Evolutionary conservation across 2,329 filamentous ascomycete species (phyloP).

Genomic region (Fusarium oxysporum): DNA sequence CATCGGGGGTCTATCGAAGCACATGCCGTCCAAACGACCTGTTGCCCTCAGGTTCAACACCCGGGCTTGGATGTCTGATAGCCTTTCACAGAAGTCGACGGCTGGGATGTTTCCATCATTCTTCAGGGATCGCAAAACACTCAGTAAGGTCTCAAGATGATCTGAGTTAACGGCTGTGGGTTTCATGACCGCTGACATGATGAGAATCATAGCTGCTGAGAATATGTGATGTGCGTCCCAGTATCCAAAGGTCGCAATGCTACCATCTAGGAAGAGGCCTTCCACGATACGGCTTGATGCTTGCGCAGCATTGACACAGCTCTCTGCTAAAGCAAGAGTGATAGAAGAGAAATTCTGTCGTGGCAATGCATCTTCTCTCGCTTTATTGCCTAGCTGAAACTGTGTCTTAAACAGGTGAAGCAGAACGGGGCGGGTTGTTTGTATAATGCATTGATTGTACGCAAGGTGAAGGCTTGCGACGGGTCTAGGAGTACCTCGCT

Average conservation of each 20-base stretch:
- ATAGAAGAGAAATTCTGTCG: constrained; percentile 47
- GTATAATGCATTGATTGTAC: constrained; percentile 52
- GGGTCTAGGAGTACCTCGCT: constrained; percentile 40
- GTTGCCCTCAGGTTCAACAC: constrained; percentile 33
- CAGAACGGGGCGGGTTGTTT: constrained; percentile 48
- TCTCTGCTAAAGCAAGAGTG: constrained; percentile 48
- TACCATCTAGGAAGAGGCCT: constrained; percentile 35
- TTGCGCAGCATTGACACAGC: constrained; percentile 49
- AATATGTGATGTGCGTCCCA: constrained; percentile 51
- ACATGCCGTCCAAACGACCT: constrained; percentile 13
- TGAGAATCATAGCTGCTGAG: constrained; percentile 47
- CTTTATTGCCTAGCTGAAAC: constrained; percentile 37
- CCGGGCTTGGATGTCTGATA: constrained; percentile 42
- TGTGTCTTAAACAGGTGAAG: constrained; percentile 49
- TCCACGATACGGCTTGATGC: constrained; percentile 46
- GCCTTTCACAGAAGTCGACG: constrained; percentile 45
- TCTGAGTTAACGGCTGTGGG: constrained; percentile 44
- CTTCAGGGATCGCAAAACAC: constrained; percentile 47
- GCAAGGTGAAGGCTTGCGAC: constrained; percentile 47
- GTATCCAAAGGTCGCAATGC: constrained; percentile 47
- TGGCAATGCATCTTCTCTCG: not conserved
- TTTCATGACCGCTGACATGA: constrained; percentile 50
- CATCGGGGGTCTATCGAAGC: not conserved
- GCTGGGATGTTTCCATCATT: constrained; percentile 48
- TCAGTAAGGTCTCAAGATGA: constrained; percentile 45